Evolutionary conservation across 2,329 filamentous ascomycete species (phyloP), one percentile per base, ranked within the genome.

Genomic region (Pyrenophora tritici-repentis): DNA sequence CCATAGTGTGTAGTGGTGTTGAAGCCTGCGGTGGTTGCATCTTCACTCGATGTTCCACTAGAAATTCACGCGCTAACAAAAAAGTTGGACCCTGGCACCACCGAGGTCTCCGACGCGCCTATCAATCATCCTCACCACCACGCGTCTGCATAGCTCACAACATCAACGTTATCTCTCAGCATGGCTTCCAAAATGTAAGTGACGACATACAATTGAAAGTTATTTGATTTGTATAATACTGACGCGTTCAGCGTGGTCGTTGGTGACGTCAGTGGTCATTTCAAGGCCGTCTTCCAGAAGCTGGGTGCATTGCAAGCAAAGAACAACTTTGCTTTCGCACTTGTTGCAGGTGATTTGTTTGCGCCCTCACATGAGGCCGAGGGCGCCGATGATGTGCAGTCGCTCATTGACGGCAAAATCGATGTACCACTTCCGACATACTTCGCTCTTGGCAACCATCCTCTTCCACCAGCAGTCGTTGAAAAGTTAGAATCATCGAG

Each of bases 271-370:
- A 87, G 91, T 69, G 93, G 93, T 65, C 85, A 89, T 68, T 82
- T 97, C 44, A 80, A 84, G 56, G 74, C 86, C 10, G 86, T 89
- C 8, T 90, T 99, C 71, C 81, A 84, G 53, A 99, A 97, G 75
- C 78, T 97, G 16, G 80, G 86, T 7, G 83, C 85, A 8, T 79
- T 97, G 2, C 92, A 97, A 63, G 78, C 85, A 31, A 97, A 97
- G 76, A 94, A 97, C 70, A 83, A 81, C 66, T 97, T 99, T 72
- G 82, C 89, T 12, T 88, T 97, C 64, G 91, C 90, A 13, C 85
- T 99, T 47, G 78, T 96, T 26, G 84, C 86, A 8, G 94, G 94
- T 47, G 88, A 97, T 67, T 80, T 97, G 6, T 97, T 97, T 67
- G 78, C 81, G 14, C 75, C 81, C 36, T 76, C 79, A 18, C 63